Conservation (phyloP, 2,329 filamentous ascomycete genomes). For the Ophiostoma piceae region DNA sequence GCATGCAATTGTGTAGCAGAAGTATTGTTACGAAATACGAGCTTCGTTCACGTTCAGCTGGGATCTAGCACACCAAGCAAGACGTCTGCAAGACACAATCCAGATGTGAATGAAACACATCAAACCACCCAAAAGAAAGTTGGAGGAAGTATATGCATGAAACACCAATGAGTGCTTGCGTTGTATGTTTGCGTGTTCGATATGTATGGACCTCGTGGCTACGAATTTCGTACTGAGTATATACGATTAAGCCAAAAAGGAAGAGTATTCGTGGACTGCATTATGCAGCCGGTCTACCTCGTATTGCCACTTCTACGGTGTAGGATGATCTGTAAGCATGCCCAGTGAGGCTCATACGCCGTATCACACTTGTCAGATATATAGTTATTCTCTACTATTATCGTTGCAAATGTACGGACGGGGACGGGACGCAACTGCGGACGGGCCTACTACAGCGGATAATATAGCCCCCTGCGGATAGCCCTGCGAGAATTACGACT, state of each 20-base stretch:
- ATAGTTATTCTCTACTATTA: background rate
- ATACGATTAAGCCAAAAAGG: background rate
- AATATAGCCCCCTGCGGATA: background rate
- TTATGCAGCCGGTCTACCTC: background rate
- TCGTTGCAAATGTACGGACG: background rate
- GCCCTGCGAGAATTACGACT: background rate
- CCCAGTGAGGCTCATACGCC: conserved; percentile 1
- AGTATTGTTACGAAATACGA: background rate
- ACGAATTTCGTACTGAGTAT: background rate
- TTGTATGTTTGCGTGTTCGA: background rate
- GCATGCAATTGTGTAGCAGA: no score
- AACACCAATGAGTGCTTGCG: background rate
- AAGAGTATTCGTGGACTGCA: background rate
- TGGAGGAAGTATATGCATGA: background rate
- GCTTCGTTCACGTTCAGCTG: background rate
- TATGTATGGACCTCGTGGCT: background rate
- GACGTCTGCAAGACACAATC: background rate
- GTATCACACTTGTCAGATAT: background rate
- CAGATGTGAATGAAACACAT: background rate
- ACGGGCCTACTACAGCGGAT: background rate
- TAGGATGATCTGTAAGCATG: background rate
- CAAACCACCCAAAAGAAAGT: conserved; percentile 1
- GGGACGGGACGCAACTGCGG: background rate
- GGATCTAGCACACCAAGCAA: background rate
- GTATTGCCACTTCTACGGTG: background rate